Conservation (phyloP, 495 filamentous ascomycete genomes). For the Echria macrotheca region DNA sequence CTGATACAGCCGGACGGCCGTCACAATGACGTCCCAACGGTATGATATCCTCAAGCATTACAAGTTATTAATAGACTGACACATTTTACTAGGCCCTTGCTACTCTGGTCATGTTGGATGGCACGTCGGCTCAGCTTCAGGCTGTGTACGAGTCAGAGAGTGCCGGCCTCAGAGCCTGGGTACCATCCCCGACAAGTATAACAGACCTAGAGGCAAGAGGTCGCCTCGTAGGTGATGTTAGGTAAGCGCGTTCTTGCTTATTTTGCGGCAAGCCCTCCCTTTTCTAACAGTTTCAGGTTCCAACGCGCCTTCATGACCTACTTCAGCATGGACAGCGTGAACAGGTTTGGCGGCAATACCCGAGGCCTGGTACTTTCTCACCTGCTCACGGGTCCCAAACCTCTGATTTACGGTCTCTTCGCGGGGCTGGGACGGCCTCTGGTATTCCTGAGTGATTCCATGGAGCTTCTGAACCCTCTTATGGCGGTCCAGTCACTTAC, state of each 20-base stretch:
- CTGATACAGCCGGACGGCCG: constrained; percentile 20
- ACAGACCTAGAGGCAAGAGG: constrained; percentile 10
- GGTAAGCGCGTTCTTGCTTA: constrained; percentile 9
- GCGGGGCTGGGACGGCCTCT: constrained; percentile 22
- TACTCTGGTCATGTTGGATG: constrained; percentile 21
- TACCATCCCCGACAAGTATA: constrained; percentile 21
- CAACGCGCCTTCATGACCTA: constrained; percentile 30
- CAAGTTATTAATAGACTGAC: neutral
- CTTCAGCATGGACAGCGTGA: constrained; percentile 29
- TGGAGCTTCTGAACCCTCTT: constrained; percentile 22
- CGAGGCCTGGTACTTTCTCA: constrained; percentile 19
- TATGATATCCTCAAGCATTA: neutral
- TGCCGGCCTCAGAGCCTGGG: constrained; percentile 15
- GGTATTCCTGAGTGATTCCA: constrained; percentile 23
- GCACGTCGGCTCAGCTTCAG: constrained; percentile 13
- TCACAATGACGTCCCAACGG: constrained; percentile 23
- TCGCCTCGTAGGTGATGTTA: constrained; percentile 19
- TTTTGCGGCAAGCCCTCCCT: neutral
- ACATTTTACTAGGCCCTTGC: constrained; percentile 18
- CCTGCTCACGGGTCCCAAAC: constrained; percentile 18
- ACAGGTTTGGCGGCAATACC: constrained; percentile 15
- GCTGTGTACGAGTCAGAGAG: constrained; percentile 17
- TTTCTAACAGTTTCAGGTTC: constrained; percentile 19
- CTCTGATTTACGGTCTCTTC: constrained; percentile 27
- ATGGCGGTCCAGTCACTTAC: constrained; percentile 24